A percentile compares a stretch with the other conserved stretches of the same genome.
These are phyloP conservation scores for Populus davidiana DNA, from an alignment of 345 rosid genomes.

Conservation along the genomic window DNA sequence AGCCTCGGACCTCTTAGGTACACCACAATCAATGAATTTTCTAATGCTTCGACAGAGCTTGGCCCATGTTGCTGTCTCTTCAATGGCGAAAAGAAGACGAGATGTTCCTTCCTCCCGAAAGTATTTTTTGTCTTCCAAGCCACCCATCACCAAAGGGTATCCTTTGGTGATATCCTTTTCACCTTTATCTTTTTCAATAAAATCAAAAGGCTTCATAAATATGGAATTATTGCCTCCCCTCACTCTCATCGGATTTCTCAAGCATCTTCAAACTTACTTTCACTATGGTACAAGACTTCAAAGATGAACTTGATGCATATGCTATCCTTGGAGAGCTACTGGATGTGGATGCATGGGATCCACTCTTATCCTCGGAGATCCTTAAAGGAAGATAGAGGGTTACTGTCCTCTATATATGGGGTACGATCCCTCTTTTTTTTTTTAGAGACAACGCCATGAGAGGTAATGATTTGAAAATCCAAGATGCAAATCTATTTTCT, in stretches of 20 bases:
- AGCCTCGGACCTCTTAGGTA: neutral
- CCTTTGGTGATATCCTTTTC: conserved; percentile 8
- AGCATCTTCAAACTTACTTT: conserved; percentile 15
- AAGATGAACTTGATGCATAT: neutral
- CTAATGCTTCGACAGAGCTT: conserved; percentile 8
- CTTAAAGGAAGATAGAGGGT: neutral
- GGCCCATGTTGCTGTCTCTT: conserved; percentile 13
- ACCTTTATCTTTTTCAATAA: neutral
- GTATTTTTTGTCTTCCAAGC: conserved; percentile 15
- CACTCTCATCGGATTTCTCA: conserved; percentile 14
- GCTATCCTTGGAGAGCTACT: neutral
- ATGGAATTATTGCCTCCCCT: conserved; percentile 2
- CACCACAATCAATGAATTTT: conserved; percentile 7
- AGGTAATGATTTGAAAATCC: conserved; percentile 20
- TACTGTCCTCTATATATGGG: neutral
- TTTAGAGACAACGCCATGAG: conserved; percentile 11
- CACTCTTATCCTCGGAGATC: neutral
- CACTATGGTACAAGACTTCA: conserved; percentile 1
- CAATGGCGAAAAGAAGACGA: conserved; percentile 10
- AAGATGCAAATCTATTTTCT: conserved; percentile 6
- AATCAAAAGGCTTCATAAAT: conserved; percentile 11
- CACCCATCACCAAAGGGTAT: conserved; percentile 4
- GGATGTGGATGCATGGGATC: neutral
- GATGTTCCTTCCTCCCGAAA: conserved; percentile 5
- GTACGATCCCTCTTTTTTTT: neutral